Base-by-base conservation (phyloP, 306 rosid genomes). In the Vachellia collinsii region DNA sequence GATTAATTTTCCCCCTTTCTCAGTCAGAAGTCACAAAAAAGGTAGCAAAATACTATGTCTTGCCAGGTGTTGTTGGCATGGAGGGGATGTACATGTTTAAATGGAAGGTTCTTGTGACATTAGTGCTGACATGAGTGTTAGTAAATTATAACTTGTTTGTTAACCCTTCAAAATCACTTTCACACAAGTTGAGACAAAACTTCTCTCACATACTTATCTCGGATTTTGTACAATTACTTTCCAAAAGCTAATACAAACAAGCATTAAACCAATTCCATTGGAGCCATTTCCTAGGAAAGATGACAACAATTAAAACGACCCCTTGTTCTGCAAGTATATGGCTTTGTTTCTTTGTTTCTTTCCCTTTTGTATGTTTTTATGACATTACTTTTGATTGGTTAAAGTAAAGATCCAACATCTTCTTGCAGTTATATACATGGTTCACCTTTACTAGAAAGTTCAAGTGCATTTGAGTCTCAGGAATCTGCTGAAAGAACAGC, bases 361-460 rank as follows among this genome's bases (percentile, higher is more conserved):
- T n/a, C 22, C 22, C 36, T 8, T 16, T 58, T 22, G 16, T 9
- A 22, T 54, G 22, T 56, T 56, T 59, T 59, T 7, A 59, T 59
- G 62, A 69, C 65, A 67, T 66, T 36, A 59, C 8, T 71, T 80
- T 36, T 11, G 9, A 22, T 73, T 44, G 41, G 72, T 53, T 77
- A 54, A 71, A 46, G 39, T 48, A 22, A 63, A 77, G 66, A 71
- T 13, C 37, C 42, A 63, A 46, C 72, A 13, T 58, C 37, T 53
- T 81, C 63, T 64, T 86, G 75, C 82, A 95, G 99, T 77, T 95
- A 91, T 80, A 92, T 91, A 65, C 99, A 95, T 41, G 98, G 99
- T 72, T 93, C 98, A 66, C 93, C 99, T 80, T 82, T 95, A 68
- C 90, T 95, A 69, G 98, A 90, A 88, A 90, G 94, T 82, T 85